Conservation (phyloP, 257 asterid genomes). For the Verbascum thapsus region DNA sequence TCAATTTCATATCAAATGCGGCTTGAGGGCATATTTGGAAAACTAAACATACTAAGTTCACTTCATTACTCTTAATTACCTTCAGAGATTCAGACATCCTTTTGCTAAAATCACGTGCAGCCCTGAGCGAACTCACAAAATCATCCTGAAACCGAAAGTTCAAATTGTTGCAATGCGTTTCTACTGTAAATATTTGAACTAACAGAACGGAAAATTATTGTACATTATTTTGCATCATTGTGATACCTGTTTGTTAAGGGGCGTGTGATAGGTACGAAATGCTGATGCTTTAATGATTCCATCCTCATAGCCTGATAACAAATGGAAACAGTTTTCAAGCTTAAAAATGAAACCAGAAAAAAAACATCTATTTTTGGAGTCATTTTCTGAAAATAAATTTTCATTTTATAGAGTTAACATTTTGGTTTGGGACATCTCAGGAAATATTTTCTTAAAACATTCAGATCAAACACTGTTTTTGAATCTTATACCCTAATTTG, state of each 20-base stretch:
- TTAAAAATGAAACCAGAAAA: conserved; percentile 20
- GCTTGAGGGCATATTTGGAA: no score
- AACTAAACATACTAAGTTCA: no score
- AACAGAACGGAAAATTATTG: neutral
- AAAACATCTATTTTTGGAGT: neutral
- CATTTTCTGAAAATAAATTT: no score
- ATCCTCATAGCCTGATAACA: conserved; percentile 64
- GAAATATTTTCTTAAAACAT: no score
- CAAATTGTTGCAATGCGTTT: neutral
- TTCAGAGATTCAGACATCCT: conserved; percentile 73
- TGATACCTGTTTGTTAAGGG: conserved; percentile 86
- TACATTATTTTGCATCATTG: neutral
- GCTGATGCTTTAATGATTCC: conserved; percentile 87
- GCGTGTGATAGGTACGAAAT: conserved; percentile 94
- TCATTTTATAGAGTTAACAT: no score
- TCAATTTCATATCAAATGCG: no score
- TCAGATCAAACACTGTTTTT: no score
- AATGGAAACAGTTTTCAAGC: conserved; percentile 25
- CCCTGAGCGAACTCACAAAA: conserved; percentile 90
- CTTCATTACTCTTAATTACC: conserved; percentile 50
- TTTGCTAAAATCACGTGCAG: conserved; percentile 90
- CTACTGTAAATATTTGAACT: neutral
- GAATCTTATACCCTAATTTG: no score
- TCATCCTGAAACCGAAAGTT: conserved; percentile 54
- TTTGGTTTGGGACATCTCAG: no score